Percentiles rank a stretch among this genome's conserved stretches.
These are phyloP conservation scores for Pichia deserticola DNA, from an alignment of 805 yeast species.

Conservation along the genomic window DNA sequence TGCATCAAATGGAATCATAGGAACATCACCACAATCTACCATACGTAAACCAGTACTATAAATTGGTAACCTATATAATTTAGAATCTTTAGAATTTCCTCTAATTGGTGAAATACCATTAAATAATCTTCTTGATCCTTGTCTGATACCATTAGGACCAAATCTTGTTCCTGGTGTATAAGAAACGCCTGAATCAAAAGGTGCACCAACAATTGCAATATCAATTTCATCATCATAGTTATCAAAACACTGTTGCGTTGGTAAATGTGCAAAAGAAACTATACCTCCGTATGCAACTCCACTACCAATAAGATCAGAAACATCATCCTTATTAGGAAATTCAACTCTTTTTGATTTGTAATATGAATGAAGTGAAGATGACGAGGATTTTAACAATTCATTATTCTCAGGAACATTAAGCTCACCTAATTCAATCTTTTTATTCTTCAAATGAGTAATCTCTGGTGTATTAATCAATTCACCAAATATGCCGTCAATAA, in stretches of 20 bases:
- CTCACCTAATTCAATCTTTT: constrained; percentile 9
- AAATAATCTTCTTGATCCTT: constrained; percentile 36
- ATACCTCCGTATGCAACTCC: constrained; percentile 39
- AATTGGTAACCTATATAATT: constrained; percentile 33
- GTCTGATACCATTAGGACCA: constrained; percentile 46
- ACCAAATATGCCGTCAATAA: constrained; percentile 22
- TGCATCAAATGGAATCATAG: constrained; percentile 56
- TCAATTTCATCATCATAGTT: constrained; percentile 35
- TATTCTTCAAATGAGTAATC: constrained; percentile 5
- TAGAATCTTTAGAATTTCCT: constrained; percentile 29
- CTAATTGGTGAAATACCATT: constrained; percentile 36
- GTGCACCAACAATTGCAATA: constrained; percentile 53
- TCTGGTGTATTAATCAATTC: constrained; percentile 14
- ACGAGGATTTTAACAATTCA: not conserved
- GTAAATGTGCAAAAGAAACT: constrained; percentile 47
- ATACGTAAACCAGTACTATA: constrained; percentile 34
- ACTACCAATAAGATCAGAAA: constrained; percentile 23
- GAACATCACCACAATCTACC: constrained; percentile 55
- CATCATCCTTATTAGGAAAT: constrained; percentile 31
- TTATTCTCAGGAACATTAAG: not conserved
- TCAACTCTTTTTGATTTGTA: constrained; percentile 19
- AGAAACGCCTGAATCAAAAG: constrained; percentile 51
- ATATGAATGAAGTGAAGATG: constrained; percentile 2
- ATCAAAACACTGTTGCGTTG: constrained; percentile 41
- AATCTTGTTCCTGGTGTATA: constrained; percentile 53